Evolutionary conservation across 805 yeast genomes (phyloP).

Genomic region (Ogataea naganishii): DNA sequence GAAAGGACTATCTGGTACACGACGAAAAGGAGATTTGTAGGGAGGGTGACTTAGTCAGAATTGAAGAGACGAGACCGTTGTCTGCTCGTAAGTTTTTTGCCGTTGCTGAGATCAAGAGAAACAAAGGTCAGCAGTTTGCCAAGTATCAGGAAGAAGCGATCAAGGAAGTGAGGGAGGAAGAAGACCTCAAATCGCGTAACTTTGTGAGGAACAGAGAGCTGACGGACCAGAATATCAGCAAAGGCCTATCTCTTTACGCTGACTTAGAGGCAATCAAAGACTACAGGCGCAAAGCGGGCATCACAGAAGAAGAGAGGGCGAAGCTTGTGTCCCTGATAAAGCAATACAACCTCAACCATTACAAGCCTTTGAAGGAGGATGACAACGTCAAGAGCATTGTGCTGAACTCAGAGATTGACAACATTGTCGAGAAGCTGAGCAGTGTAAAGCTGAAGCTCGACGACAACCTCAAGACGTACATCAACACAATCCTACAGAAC

Average conservation of each 20-base stretch:
- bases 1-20: slow-evolving; percentile 84
- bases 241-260: slow-evolving; percentile 18
- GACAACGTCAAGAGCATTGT: slow-evolving; percentile 29
- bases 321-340: slow-evolving; percentile 30
- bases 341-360: slow-evolving; percentile 36
- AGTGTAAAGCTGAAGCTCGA: slow-evolving; percentile 9
- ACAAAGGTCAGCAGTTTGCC: slow-evolving; percentile 89
- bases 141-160: slow-evolving; percentile 69
- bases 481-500: slow-evolving; percentile 15
- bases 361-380: slow-evolving; percentile 35
- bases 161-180: slow-evolving; percentile 57
- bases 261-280: slow-evolving; percentile 17
- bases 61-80: slow-evolving; percentile 80
- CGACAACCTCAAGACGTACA: slow-evolving; percentile 9
- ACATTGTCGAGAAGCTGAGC: slow-evolving; percentile 26
- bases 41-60: slow-evolving; percentile 93
- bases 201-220: slow-evolving; percentile 43
- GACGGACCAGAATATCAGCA: slow-evolving; percentile 9
- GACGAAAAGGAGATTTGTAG: slow-evolving; percentile 88
- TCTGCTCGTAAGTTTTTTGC: slow-evolving; percentile 81
- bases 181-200: slow-evolving; percentile 42
- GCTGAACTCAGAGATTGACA: slow-evolving; percentile 23
- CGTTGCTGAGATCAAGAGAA: slow-evolving; percentile 81
- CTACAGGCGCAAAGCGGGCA: slow-evolving; percentile 8
- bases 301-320: slow-evolving; percentile 23